Evolutionary conservation across 345 rosid species (phyloP).

Genomic region (Sapria himalayana): DNA sequence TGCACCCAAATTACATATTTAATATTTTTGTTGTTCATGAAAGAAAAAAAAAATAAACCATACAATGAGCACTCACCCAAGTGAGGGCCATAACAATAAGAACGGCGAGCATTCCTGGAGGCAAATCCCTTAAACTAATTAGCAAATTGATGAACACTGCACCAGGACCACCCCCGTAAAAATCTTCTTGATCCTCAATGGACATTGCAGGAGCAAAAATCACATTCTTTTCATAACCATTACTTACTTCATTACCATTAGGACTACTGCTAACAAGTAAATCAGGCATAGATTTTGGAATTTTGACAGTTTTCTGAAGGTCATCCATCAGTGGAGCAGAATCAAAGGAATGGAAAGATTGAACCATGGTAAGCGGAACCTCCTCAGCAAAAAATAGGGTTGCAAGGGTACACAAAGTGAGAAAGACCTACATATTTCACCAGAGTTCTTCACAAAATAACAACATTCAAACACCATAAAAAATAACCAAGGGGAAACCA

Average conservation of each 20-base stretch:
- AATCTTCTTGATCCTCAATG: constrained; percentile 24
- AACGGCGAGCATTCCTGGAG: constrained; percentile 84
- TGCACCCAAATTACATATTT: no score
- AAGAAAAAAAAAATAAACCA: no score
- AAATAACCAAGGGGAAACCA: no score
- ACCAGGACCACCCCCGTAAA: constrained; percentile 59
- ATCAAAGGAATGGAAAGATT: constrained; percentile 28
- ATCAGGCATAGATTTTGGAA: constrained; percentile 23
- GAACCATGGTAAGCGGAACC: constrained; percentile 34
- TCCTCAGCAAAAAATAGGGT: constrained; percentile 81
- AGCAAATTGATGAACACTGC: constrained; percentile 75
- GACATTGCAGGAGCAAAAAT: constrained; percentile 16
- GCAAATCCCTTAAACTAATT: constrained; percentile 88
- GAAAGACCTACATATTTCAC: constrained; percentile 46
- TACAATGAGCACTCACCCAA: constrained; percentile 68
- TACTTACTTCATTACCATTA: constrained; percentile 17
- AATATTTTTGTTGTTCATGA: no score
- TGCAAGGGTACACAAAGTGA: constrained; percentile 57
- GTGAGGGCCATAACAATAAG: constrained; percentile 88
- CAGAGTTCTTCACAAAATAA: no score
- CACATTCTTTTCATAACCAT: constrained; percentile 17
- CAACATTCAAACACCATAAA: no score
- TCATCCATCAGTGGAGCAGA: constrained; percentile 69
- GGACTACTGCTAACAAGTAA: constrained; percentile 9
- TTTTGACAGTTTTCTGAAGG: constrained; percentile 23